phyloP scores from a whole-genome alignment of 169 alveolate species.

The Eimeria maxima region DNA sequence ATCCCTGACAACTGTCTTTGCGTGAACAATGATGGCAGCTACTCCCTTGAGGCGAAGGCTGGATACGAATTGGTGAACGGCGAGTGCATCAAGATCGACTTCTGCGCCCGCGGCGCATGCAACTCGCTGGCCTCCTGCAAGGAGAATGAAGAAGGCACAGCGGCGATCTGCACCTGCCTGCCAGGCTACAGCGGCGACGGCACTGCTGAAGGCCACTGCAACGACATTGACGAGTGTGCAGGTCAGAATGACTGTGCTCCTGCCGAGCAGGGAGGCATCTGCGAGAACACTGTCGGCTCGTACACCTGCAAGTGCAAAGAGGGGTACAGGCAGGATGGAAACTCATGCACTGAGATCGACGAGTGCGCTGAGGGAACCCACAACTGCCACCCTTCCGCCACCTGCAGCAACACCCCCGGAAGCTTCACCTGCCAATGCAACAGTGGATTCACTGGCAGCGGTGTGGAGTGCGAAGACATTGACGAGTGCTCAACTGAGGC shows the following conservation, averaged over 20 bases:
- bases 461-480: slow-evolving; percentile 85
- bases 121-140: slow-evolving; percentile 82
- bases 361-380: slow-evolving; percentile 84
- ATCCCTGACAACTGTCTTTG: slow-evolving; percentile 75
- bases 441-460: slow-evolving; percentile 83
- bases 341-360: slow-evolving; percentile 85
- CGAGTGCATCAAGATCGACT: slow-evolving; percentile 83
- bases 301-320: slow-evolving; percentile 77
- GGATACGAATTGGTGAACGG: slow-evolving; percentile 82
- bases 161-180: slow-evolving; percentile 61
- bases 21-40: slow-evolving; percentile 86
- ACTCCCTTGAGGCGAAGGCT: slow-evolving; percentile 82
- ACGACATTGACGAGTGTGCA: slow-evolving; percentile 85
- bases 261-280: slow-evolving; percentile 59
- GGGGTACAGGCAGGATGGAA: slow-evolving; percentile 66
- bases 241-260: slow-evolving; percentile 32
- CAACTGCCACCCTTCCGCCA: slow-evolving; percentile 83
- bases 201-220: slow-evolving; percentile 80
- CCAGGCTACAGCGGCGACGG: slow-evolving; percentile 85
- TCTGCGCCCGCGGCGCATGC: slow-evolving; percentile 82
- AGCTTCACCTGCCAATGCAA: slow-evolving; percentile 85
- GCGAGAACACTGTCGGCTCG: slow-evolving; percentile 82
- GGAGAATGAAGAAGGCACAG: slow-evolving; percentile 82
- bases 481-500: slow-evolving; percentile 86
- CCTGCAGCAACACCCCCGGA: slow-evolving; percentile 84